Evolutionary conservation across 176 grass and related monocot species (phyloP).

Genomic region (Phoenix dactylifera): DNA sequence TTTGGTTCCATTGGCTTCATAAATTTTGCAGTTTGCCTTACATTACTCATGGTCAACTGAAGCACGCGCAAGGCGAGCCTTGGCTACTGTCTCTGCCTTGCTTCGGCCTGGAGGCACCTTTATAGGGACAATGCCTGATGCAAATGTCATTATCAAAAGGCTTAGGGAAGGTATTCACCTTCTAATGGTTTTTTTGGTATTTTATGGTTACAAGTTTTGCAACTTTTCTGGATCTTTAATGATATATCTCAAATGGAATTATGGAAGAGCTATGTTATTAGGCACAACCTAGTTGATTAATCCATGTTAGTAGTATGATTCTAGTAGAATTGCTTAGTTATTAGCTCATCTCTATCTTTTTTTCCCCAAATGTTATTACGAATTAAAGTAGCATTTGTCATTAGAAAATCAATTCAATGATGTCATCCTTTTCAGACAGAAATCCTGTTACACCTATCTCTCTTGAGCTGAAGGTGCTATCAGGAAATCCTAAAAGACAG

Average conservation of each 20-base stretch:
- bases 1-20: neutral
- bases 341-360: too few species aligned
- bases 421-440: neutral
- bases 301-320: too few species aligned
- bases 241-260: too few species aligned
- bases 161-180: conserved; percentile 57
- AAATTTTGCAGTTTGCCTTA: conserved; percentile 69
- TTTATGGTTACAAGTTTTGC: too few species aligned
- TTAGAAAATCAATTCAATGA: conserved; percentile 6
- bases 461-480: neutral
- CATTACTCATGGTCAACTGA: conserved; percentile 98
- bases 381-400: neutral
- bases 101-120: conserved; percentile 88
- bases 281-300: too few species aligned
- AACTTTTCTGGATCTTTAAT: too few species aligned
- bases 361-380: too few species aligned
- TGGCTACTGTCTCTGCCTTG: conserved; percentile 82
- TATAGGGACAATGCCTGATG: conserved; percentile 92
- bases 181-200: neutral
- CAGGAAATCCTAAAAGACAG: too few species aligned
- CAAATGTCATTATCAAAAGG: conserved; percentile 88
- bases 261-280: too few species aligned
- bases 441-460: neutral
- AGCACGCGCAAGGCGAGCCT: conserved; percentile 74
- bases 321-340: too few species aligned